These are phyloP conservation scores for Pezicula carpinea DNA, from an alignment of 2,329 filamentous ascomycete genomes.

Conservation along the genomic window DNA sequence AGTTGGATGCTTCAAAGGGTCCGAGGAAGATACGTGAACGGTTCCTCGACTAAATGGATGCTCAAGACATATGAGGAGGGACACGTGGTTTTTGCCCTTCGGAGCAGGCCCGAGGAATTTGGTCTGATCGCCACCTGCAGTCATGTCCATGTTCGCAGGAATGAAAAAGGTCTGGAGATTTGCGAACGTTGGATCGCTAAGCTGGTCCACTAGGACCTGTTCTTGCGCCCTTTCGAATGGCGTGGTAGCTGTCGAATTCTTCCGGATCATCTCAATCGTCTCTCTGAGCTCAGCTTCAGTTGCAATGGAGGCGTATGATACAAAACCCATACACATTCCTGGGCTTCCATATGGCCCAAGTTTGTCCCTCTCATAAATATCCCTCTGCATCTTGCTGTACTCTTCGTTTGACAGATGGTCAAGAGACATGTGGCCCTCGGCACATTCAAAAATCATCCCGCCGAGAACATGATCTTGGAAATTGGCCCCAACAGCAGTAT, in stretches of 20 bases:
- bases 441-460: conserved; percentile 3
- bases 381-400: background rate
- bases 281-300: background rate
- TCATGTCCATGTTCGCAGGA: background rate
- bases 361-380: conserved; percentile 3
- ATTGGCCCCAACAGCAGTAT: conserved; percentile 16
- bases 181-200: conserved; percentile 3
- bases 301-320: conserved; percentile 7
- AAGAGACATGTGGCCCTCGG: conserved; percentile 1
- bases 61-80: conserved; percentile 26
- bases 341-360: conserved; percentile 1
- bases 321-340: conserved; percentile 6
- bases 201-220: conserved; percentile 1
- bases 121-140: background rate
- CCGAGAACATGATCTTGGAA: conserved; percentile 9
- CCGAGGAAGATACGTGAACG: conserved; percentile 33
- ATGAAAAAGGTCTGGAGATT: conserved; percentile 6
- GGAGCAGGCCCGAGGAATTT: background rate
- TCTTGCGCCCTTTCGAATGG: conserved; percentile 4
- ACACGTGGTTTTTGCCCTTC: background rate
- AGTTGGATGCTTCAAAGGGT: conserved; percentile 28
- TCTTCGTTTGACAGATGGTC: conserved; percentile 2
- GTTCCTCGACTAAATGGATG: conserved; percentile 35
- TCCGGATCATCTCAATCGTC: background rate
- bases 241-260: conserved; percentile 1